Conservation (phyloP, 1,284 basidiomycete species). For the Tilletia caries region DNA sequence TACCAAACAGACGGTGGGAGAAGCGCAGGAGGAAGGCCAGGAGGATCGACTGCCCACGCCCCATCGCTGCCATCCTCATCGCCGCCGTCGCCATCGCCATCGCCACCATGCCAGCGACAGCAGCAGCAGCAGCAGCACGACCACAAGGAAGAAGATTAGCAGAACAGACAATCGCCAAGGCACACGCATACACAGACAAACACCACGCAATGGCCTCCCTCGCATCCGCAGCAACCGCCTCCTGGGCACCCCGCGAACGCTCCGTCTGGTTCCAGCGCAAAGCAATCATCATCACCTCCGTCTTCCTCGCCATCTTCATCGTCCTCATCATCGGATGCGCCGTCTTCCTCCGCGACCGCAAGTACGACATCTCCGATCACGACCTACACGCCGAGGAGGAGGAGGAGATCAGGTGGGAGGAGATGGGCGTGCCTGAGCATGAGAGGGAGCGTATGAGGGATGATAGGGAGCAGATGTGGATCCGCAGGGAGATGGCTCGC, state of each 20-base stretch:
- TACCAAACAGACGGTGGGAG: too few relatives aligned
- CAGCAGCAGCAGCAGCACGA: neutral
- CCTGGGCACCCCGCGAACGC: slow-evolving; percentile 30
- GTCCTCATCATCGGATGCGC: slow-evolving; percentile 49
- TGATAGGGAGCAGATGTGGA: neutral
- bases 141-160: neutral
- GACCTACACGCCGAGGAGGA: slow-evolving; percentile 28
- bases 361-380: slow-evolving; percentile 16
- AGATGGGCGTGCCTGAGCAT: slow-evolving; percentile 2
- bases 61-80: neutral
- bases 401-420: slow-evolving; percentile 20
- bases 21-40: too few relatives aligned
- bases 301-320: slow-evolving; percentile 52
- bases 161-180: neutral
- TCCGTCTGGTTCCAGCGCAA: slow-evolving; percentile 47
- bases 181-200: neutral
- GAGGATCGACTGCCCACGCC: too few relatives aligned
- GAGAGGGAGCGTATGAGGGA: slow-evolving; percentile 4
- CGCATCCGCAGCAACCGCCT: slow-evolving; percentile 20
- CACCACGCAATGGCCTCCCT: neutral
- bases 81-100: neutral
- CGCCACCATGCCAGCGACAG: neutral
- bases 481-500: slow-evolving; percentile 5
- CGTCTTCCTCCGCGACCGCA: slow-evolving; percentile 48
- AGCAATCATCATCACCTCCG: slow-evolving; percentile 49